phyloP scores from a whole-genome alignment of 768 basidiomycete genomes.

The Boletus insuetus region DNA sequence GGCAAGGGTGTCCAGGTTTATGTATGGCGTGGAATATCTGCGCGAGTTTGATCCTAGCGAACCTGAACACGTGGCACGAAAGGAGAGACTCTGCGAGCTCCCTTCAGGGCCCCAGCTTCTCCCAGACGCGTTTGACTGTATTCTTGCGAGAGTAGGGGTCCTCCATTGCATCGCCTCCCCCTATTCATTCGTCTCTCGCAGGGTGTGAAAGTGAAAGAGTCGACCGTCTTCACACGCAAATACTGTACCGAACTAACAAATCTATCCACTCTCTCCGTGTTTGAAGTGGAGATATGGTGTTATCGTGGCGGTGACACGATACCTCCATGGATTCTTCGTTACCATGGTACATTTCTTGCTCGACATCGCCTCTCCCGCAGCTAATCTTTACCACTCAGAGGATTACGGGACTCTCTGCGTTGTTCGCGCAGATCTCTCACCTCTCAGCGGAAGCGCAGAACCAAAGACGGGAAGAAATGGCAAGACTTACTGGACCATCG shows the following conservation, averaged over 20 bases:
- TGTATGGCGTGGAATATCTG: constrained; percentile 81
- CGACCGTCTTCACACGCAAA: constrained; percentile 76
- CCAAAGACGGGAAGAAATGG: constrained; percentile 62
- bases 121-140: constrained; percentile 81
- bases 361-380: not conserved
- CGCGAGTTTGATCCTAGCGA: constrained; percentile 64
- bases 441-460: constrained; percentile 66
- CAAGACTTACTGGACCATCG: constrained; percentile 79
- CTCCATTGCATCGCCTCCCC: not conserved
- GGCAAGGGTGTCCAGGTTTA: constrained; percentile 73
- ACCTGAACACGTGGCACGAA: constrained; percentile 62
- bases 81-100: constrained; percentile 66
- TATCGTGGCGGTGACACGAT: constrained; percentile 69
- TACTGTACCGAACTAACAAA: constrained; percentile 82
- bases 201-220: constrained; percentile 77
- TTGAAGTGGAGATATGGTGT: constrained; percentile 85
- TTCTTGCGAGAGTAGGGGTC: constrained; percentile 59
- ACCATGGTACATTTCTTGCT: constrained; percentile 32
- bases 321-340: constrained; percentile 72
- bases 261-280: constrained; percentile 70
- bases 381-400: constrained; percentile 37
- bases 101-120: constrained; percentile 76
- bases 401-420: constrained; percentile 75
- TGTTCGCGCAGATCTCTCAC: constrained; percentile 75
- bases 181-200: constrained; percentile 27